Percentiles rank a stretch among this genome's conserved stretches.
Conservation (phyloP, 2,329 filamentous ascomycete species). For the Epichloe sp. region DNA sequence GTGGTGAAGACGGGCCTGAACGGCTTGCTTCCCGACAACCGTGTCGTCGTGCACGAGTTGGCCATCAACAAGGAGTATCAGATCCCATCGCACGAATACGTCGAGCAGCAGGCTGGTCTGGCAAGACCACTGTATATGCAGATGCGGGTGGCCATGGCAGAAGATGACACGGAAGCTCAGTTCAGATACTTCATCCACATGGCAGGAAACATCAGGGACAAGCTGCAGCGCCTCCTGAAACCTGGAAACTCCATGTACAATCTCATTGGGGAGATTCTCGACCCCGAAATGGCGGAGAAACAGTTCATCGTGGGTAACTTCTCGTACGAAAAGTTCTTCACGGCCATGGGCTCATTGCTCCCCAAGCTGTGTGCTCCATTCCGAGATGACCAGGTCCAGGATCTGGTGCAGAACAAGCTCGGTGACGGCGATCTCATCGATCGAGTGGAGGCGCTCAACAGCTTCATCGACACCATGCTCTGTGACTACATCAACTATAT, state of each 20-base stretch:
- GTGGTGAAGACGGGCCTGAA: slow-evolving; percentile 28
- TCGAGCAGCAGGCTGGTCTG: slow-evolving; percentile 39
- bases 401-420: slow-evolving; percentile 49
- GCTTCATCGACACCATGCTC: slow-evolving; percentile 64
- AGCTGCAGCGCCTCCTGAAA: slow-evolving; percentile 59
- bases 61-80: slow-evolving; percentile 69
- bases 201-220: slow-evolving; percentile 56
- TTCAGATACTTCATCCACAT: slow-evolving; percentile 58
- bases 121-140: slow-evolving; percentile 39
- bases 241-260: slow-evolving; percentile 60
- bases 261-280: slow-evolving; percentile 62
- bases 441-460: slow-evolving; percentile 60
- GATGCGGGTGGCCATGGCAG: slow-evolving; percentile 51
- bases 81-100: slow-evolving; percentile 49
- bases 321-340: slow-evolving; percentile 70
- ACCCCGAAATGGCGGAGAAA: slow-evolving; percentile 54
- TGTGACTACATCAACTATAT: slow-evolving; percentile 77
- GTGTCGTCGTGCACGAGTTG: slow-evolving; percentile 64
- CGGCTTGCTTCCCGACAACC: slow-evolving; percentile 56
- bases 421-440: slow-evolving; percentile 54
- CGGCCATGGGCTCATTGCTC: slow-evolving; percentile 59
- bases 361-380: slow-evolving; percentile 72
- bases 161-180: slow-evolving; percentile 50
- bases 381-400: slow-evolving; percentile 63
- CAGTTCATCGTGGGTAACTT: slow-evolving; percentile 62